These are phyloP conservation scores for Vicia villosa DNA, from an alignment of 306 rosid genomes.

Conservation along the genomic window DNA sequence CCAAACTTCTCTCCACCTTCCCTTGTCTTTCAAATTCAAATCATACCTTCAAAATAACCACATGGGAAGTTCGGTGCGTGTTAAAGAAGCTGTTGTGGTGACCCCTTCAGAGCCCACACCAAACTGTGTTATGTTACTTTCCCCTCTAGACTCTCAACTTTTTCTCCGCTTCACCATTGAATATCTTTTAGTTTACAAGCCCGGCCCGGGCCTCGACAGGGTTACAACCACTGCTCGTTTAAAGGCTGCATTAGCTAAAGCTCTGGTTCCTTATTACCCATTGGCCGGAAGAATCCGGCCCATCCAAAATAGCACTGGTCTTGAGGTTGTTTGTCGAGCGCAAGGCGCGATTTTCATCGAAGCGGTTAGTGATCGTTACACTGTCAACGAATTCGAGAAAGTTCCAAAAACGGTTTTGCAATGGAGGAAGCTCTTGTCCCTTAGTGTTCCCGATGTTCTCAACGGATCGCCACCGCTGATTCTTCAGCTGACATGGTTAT, in stretches of 20 bases:
- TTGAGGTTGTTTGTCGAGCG: constrained; percentile 67
- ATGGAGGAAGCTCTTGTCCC: constrained; percentile 68
- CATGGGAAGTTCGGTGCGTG: constrained; percentile 63
- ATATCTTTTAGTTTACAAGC: constrained; percentile 63
- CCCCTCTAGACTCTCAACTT: constrained; percentile 82
- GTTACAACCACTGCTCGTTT: constrained; percentile 39
- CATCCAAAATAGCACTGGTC: constrained; percentile 43
- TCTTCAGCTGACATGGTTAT: constrained; percentile 80
- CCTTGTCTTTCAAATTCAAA: background rate
- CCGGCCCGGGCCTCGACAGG: constrained; percentile 40
- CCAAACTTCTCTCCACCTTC: background rate
- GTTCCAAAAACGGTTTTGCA: constrained; percentile 62
- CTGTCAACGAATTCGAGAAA: constrained; percentile 47
- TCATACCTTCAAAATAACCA: background rate
- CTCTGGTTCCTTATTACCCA: constrained; percentile 68
- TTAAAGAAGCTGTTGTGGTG: constrained; percentile 59
- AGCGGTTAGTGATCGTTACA: constrained; percentile 52
- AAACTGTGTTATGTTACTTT: constrained; percentile 53
- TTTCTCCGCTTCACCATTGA: constrained; percentile 89
- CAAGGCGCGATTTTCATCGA: constrained; percentile 81
- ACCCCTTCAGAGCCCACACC: constrained; percentile 77
- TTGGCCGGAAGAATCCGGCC: constrained; percentile 69
- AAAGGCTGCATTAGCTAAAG: constrained; percentile 60
- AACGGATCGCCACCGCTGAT: constrained; percentile 73
- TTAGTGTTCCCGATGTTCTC: constrained; percentile 67